Evolutionary conservation across 148 eudicot species (phyloP).

Genomic region (Rhododendron vialii): DNA sequence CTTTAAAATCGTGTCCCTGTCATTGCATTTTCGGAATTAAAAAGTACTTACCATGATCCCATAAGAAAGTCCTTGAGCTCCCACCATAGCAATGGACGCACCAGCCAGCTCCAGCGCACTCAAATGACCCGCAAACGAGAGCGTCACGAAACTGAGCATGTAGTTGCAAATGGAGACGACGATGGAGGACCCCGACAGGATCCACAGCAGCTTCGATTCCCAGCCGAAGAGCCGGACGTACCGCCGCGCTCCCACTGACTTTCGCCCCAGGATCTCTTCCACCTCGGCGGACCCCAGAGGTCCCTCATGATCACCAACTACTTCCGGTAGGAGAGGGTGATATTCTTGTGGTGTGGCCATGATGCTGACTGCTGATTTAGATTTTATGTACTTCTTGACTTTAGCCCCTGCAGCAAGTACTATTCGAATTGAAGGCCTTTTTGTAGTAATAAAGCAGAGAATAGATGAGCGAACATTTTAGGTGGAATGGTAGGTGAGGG

Average conservation of each 20-base stretch:
- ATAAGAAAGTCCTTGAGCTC: conserved; percentile 30
- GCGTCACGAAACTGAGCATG: conserved; percentile 27
- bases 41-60: conserved; percentile 22
- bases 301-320: not conserved
- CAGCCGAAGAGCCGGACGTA: conserved; percentile 34
- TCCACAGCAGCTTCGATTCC: conserved; percentile 45
- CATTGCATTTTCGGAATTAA: too few species aligned
- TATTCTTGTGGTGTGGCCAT: not conserved
- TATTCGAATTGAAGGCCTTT: too few species aligned
- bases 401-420: too few species aligned
- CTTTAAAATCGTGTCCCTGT: too few species aligned
- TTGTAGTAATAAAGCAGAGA: not conserved
- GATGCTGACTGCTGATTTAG: not conserved
- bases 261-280: conserved; percentile 27
- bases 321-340: not conserved
- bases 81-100: conserved; percentile 19
- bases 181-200: conserved; percentile 47
- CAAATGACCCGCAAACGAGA: conserved; percentile 9
- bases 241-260: conserved; percentile 27
- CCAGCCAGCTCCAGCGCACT: conserved; percentile 19
- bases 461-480: not conserved
- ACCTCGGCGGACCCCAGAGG: conserved; percentile 23
- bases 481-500: not conserved
- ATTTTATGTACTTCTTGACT: too few species aligned
- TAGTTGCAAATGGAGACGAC: conserved; percentile 39